Evolutionary conservation across 495 filamentous ascomycete species (phyloP), one percentile per base, ranked within the genome.

Genomic region (Aspergillus sclerotiicarbonarius): DNA sequence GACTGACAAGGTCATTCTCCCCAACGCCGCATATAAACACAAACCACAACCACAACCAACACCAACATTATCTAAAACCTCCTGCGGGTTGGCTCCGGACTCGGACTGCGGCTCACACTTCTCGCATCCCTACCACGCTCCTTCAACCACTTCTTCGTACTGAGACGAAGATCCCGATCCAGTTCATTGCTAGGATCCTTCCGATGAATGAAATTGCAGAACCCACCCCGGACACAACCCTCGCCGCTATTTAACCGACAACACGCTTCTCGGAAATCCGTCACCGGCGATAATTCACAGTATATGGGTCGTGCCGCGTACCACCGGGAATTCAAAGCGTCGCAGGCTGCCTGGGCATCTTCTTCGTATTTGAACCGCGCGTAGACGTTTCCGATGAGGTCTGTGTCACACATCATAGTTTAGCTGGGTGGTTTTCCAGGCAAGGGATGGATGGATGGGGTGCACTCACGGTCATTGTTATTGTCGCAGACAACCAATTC

Each of bases 331-430:
- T 98, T 98, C 55, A 98, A 85, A 29, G 85, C 86, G 75, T 98
- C 95, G 82, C 93, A 97, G 60, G 94, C 94, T 33, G 81, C 80
- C 69, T 97, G 92, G 10, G 94, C 94, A 54, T 86, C 86, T 78
- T 98, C 94, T 82, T 98, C 94, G 84, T 98, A 98, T 78, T 98
- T 98, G 88, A 98, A 98, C 59, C 94, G 91, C 25, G 94, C 94
- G 82, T 98, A 98, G 65, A 98, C 94, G 76, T 98, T 98, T 69
- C 94, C 94, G 74, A 98, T 97, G 12, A 98, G 81, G 77, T 98
- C 89, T 91, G 62, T 13, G 53, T 41, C 12, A 56, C 45, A 19
- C 12, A 53, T n/a, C 7, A 41, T 44, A 18, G 8, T 15, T 21
- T 8, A 32, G 12, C 3, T 8, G 10, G n/a, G 29, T 33, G 8